Base-by-base conservation (phyloP, 345 rosid genomes). In the Anastatica hierochuntica region DNA sequence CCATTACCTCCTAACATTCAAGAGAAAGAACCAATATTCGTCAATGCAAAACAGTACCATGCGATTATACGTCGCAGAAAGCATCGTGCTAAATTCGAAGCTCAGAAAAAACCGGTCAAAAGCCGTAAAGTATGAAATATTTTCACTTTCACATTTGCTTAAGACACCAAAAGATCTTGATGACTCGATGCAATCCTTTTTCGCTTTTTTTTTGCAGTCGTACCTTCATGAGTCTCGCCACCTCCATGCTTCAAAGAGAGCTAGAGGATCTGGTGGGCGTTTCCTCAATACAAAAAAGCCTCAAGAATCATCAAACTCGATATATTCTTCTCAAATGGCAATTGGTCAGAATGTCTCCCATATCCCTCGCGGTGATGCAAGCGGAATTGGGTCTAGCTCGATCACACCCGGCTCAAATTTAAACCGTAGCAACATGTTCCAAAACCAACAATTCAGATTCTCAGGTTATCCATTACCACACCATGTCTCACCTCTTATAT, bases 201-300 rank as follows among this genome's bases (percentile, higher is more conserved):
- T 16, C n/a, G n/a, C n/a, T 4, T 49, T 18, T 1, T 6, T 33
- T 39, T 42, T 68, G 71, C 67, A 89, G 95, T 90, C 82, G 0
- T 89, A 89, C 67, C 90, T 89, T 52, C 97, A 85, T 0, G 90
- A 89, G 72, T 85, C 97, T 53, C 80, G 97, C 24, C 97, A 89
- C 67, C 67, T 69, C 50, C 97, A 89, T 62, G 97, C 97, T 19
- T 53, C 81, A 24, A 77, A 77, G 65, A 77, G 95, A 66, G 84
- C 87, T 3, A 77, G 95, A 59, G 97, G 97, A 18, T 66, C 82
- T 0, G 84, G 97, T 16, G 97, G 94, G 8, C 87, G 90, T 24
- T 89, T 89, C 68, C 88, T 89, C 60, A 78, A 80, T 62, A 48
- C 63, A 7, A 81, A 78, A 71, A 70, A 72, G 76, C 70, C 51